These are phyloP conservation scores for Beauveria scarabaeidicola DNA, from an alignment of 2,329 filamentous ascomycete genomes.

Conservation along the genomic window DNA sequence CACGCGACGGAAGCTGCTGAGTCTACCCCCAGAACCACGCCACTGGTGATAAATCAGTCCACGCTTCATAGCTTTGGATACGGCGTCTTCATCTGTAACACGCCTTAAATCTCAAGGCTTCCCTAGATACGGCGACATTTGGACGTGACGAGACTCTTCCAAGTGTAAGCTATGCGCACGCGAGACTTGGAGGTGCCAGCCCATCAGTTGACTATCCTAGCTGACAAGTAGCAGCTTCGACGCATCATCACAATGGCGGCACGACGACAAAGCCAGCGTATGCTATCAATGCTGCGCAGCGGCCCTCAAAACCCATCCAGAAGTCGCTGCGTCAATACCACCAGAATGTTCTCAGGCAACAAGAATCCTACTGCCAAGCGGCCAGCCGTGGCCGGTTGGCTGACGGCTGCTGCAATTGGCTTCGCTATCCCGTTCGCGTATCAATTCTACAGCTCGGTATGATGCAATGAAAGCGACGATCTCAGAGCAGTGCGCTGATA, in stretches of 20 bases:
- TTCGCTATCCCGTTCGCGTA: constrained; percentile 46
- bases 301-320: constrained; percentile 17
- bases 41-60: constrained; percentile 9
- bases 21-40: constrained; percentile 3
- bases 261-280: constrained; percentile 22
- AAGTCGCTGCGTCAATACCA: constrained; percentile 20
- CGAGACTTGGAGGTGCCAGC: neutral
- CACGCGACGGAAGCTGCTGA: constrained; percentile 6
- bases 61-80: neutral
- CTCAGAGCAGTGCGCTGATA: neutral
- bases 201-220: neutral
- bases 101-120: neutral
- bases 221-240: neutral
- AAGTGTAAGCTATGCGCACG: neutral
- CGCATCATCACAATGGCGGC: constrained; percentile 21
- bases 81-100: neutral
- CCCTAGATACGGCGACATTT: neutral
- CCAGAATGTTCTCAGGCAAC: constrained; percentile 21
- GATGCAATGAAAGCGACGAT: neutral
- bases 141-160: neutral
- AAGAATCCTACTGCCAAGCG: constrained; percentile 16
- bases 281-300: constrained; percentile 22
- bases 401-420: constrained; percentile 37
- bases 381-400: constrained; percentile 17
- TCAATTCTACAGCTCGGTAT: constrained; percentile 34